Conservation (phyloP, 1,284 basidiomycete genomes). For the Sanghuangporus sanghuang region DNA sequence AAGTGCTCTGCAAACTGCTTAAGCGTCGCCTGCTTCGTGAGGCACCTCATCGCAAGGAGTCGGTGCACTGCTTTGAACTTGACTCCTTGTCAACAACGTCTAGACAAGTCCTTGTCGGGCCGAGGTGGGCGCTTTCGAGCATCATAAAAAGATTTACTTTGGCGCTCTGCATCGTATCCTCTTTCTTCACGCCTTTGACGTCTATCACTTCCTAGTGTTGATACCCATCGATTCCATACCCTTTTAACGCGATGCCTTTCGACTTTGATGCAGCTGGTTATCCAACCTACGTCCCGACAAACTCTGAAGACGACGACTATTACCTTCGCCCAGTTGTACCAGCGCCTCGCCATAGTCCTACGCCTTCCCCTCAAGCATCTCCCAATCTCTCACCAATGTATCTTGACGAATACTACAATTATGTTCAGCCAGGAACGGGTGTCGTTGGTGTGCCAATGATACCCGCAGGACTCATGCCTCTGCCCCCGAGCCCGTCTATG, state of each 20-base stretch:
- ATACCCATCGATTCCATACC: not conserved
- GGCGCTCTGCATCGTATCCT: not conserved
- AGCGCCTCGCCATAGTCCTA: not conserved
- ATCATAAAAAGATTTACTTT: conserved; percentile 2
- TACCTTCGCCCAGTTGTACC: conserved; percentile 14
- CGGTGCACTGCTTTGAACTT: not conserved
- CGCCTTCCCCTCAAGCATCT: conserved; percentile 10
- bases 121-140: not conserved
- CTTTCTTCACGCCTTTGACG: not conserved
- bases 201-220: not conserved
- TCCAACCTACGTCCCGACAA: conserved; percentile 2
- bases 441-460: conserved; percentile 15
- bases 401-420: conserved; percentile 17
- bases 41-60: conserved; percentile 21
- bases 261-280: not conserved
- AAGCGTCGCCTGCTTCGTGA: not conserved
- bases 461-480: conserved; percentile 14
- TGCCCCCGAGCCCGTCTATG: conserved; percentile 17
- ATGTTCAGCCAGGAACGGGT: conserved; percentile 9
- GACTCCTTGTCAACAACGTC: not conserved
- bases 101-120: not conserved
- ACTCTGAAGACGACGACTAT: conserved; percentile 1
- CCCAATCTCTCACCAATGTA: conserved; percentile 15
- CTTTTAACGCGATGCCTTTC: conserved; percentile 8
- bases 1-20: not conserved